Base-by-base conservation (phyloP, 2,329 filamentous ascomycete species). In the Curvularia sp. region DNA sequence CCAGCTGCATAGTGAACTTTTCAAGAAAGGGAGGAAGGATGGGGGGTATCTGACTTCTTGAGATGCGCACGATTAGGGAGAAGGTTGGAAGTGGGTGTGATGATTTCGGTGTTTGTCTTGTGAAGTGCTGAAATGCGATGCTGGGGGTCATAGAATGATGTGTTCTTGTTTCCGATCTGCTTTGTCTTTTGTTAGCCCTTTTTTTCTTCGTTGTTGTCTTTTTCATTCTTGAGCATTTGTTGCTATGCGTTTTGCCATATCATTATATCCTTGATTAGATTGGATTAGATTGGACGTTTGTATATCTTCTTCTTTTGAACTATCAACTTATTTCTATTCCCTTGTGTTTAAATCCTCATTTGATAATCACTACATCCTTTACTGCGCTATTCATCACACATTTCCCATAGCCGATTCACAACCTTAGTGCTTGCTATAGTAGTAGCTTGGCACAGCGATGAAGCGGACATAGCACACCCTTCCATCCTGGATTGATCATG, bases 331-430 rank as follows among this genome's bases (percentile, higher is more conserved):
- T 27, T 9, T 43, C 12, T 27, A 15, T n/a, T 8, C 7, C 5
- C 34, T 9, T n/a, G 3, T n/a, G 2, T 18, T 18, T 25, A 15
- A 2, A 0, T 15, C 15, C 21, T 47, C 19, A 8, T 19, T 3
- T 19, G 55, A 72, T 81, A 18, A 64, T 80, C 32, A 80, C 78
- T 0, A 74, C n/a, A n/a, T 9, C 6, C 5, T 7, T 43, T 5
- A 3, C n/a, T 43, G 7, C 9, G 5, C 13, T 13, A 2, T 27
- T 8, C 12, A 18, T 18, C 23, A 21, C 27, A n/a, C 13, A 43
- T 27, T 5, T 81, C 0, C 79, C 0, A 76, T 80, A n/a, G 2
- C 34, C 80, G 80, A 58, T 71, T 78, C 45, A 73, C 72, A 3
- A 76, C 76, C 0, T 75, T 75, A 1, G 51, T 74, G 2, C 61